Evolutionary conservation across 345 rosid genomes (phyloP), one percentile per base, ranked within the genome.

Genomic region (Atalantia buxifolia): DNA sequence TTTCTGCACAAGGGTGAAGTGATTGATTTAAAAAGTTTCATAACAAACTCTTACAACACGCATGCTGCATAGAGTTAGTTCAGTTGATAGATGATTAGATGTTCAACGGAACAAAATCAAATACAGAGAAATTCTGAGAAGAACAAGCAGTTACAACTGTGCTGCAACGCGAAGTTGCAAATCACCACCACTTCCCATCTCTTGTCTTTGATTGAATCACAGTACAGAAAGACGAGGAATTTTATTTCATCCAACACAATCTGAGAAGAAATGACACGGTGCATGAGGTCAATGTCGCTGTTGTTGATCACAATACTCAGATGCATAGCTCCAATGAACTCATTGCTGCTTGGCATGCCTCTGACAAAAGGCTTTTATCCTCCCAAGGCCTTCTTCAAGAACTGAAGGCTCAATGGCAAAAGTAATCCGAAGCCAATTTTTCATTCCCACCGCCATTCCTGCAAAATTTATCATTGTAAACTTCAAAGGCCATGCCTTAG

Each of bases 401-500:
- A 63, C 64, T 13, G 67, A 16, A 9, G 69, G 81, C 65, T 89
- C 91, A 1, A 81, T 33, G 0, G 86, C 88, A 65, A 86, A 86
- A 25, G 86, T 73, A 65, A 90, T 56, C 27, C 85, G 87, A 30
- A 88, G 79, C 93, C 92, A 88, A 56, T 86, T 78, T 82, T 83
- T 81, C 84, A 87, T 38, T 64, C 89, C 92, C 22, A 86, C 81
- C 7, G 80, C 75, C 12, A 75, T 66, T 2, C 92, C 91, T 86
- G 84, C 85, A 78, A 67, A 2, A 75, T 25, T 25, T 45, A 45
- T 45, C 18, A 45, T 1, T 45, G 50, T 2, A 13, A 45, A 12
- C 50, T 45, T 45, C 50, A 45, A 45, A 45, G 18, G 18, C 50
- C 50, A 45, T 45, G 18, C 16, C 50, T 45, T 45, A 45, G 50